Conservation (phyloP, 208 protist genomes). For the Angomonas desouzai region DNA sequence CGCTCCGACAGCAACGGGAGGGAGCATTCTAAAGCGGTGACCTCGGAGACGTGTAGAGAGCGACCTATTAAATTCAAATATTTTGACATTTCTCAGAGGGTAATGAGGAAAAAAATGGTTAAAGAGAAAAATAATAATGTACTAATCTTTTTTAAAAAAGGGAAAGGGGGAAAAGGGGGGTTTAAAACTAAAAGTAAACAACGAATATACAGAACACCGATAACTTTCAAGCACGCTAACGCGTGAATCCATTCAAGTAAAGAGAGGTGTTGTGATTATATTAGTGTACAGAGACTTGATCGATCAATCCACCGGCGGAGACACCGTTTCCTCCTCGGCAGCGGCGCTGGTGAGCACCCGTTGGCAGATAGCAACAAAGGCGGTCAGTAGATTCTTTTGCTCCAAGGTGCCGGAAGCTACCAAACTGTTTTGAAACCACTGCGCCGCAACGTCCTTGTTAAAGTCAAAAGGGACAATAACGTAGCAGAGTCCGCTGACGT, state of each 20-base stretch:
- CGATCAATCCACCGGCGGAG: neutral
- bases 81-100: too few species aligned
- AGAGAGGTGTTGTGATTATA: too few species aligned
- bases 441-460: conserved; percentile 30
- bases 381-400: conserved; percentile 41
- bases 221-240: too few species aligned
- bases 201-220: too few species aligned
- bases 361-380: conserved; percentile 22
- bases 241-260: too few species aligned
- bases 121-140: too few species aligned
- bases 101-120: too few species aligned
- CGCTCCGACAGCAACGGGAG: conserved; percentile 65
- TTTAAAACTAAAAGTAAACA: too few species aligned
- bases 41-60: conserved; percentile 57
- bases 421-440: conserved; percentile 76
- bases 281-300: too few species aligned
- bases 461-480: conserved; percentile 32
- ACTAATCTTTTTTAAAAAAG: too few species aligned
- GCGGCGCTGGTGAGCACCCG: neutral
- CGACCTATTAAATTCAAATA: conserved; percentile 58
- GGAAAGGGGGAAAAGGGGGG: too few species aligned
- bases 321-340: neutral
- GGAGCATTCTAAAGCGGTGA: conserved; percentile 72
- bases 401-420: conserved; percentile 45
- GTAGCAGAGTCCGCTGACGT: conserved; percentile 66